These are phyloP conservation scores for Saksenaea vasiformis DNA, from an alignment of 371 early-diverging fungal genomes.

Conservation along the genomic window DNA sequence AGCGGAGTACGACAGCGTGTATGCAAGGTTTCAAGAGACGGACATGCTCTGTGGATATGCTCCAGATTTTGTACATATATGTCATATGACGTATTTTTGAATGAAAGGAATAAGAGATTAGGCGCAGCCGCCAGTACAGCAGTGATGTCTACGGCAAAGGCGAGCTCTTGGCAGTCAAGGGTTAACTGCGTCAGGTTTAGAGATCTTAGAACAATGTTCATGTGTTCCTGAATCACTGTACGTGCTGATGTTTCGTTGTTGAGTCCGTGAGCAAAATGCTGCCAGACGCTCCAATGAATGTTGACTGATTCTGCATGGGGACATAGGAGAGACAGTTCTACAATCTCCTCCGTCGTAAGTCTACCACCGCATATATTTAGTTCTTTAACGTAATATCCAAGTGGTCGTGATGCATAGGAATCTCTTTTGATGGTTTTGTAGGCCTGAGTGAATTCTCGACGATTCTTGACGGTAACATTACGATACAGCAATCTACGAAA, in stretches of 20 bases:
- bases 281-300: slow-evolving; percentile 6
- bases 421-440: neutral
- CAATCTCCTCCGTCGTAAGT: neutral
- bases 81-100: slow-evolving; percentile 4
- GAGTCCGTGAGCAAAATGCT: neutral
- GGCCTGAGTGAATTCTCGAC: neutral
- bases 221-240: neutral
- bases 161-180: slow-evolving; percentile 1
- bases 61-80: slow-evolving; percentile 5
- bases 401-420: neutral
- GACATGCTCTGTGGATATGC: neutral
- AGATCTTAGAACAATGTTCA: neutral
- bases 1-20: neutral
- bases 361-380: neutral
- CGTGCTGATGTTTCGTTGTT: neutral
- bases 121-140: slow-evolving; percentile 21
- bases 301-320: slow-evolving; percentile 1
- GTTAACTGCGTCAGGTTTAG: neutral
- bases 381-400: neutral
- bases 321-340: neutral
- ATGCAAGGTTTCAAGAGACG: slow-evolving; percentile 2
- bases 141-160: slow-evolving; percentile 34
- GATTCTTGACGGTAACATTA: neutral
- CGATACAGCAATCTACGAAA: slow-evolving; percentile 1
- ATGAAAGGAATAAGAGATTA: slow-evolving; percentile 1